Conservation (phyloP, 2,329 filamentous ascomycete species). For the Penicillium rolfsii region DNA sequence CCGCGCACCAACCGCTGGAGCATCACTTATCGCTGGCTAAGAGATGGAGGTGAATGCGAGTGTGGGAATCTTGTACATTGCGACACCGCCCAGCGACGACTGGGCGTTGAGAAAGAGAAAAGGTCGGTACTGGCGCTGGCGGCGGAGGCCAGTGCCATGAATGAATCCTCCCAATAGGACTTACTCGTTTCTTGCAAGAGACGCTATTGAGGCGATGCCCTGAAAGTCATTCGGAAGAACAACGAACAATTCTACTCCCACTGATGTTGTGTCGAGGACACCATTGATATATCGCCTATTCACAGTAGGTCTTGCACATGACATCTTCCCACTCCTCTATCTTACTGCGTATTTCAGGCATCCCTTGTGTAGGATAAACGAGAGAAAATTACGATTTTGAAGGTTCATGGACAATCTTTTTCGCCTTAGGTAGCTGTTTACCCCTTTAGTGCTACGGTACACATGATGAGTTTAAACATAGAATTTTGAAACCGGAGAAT, state of each 20-base stretch:
- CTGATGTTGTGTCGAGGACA: background rate
- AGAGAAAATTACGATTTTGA: background rate
- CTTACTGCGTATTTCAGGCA: background rate
- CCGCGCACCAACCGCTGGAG: slow-evolving; percentile 55
- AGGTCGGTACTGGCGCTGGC: slow-evolving; percentile 31
- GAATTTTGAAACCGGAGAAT: background rate
- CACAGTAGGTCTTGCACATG: slow-evolving; percentile 8
- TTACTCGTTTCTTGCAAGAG: background rate
- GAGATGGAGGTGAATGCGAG: slow-evolving; percentile 51
- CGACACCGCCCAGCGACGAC: slow-evolving; percentile 54
- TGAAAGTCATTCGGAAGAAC: background rate
- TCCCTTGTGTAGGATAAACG: background rate
- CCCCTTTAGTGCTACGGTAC: background rate
- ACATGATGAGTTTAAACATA: background rate
- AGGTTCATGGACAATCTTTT: background rate
- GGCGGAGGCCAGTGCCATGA: slow-evolving; percentile 11
- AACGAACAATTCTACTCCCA: background rate
- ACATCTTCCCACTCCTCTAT: slow-evolving; percentile 11
- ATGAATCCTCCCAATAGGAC: background rate
- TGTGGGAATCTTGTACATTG: slow-evolving; percentile 57
- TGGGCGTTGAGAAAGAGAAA: slow-evolving; percentile 56
- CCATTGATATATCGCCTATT: background rate
- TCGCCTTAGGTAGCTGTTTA: background rate
- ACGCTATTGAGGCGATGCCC: background rate
- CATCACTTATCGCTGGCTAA: slow-evolving; percentile 59